These are phyloP conservation scores for Paraphaeosphaeria minitans DNA, from an alignment of 2,329 filamentous ascomycete genomes.

Conservation along the genomic window DNA sequence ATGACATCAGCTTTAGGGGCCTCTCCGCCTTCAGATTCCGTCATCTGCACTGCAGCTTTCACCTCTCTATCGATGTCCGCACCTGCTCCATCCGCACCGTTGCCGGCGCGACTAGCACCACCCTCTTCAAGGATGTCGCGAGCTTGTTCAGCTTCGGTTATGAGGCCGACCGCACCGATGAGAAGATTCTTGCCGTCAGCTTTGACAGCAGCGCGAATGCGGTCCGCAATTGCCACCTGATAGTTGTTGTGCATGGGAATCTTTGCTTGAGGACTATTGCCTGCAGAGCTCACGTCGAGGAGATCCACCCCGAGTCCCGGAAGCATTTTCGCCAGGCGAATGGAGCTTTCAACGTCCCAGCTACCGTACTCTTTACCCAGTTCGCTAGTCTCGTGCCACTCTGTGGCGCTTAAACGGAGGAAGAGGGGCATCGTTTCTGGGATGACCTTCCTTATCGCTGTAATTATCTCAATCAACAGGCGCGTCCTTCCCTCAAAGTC, in stretches of 20 bases:
- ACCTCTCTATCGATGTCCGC: slow-evolving; percentile 38
- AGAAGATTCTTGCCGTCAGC: slow-evolving; percentile 48
- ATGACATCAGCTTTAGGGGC: slow-evolving; percentile 55
- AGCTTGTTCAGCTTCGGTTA: slow-evolving; percentile 60
- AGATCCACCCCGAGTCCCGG: slow-evolving; percentile 51
- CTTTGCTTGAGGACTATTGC: slow-evolving; percentile 52
- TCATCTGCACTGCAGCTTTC: slow-evolving; percentile 40
- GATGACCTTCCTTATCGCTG: slow-evolving; percentile 42
- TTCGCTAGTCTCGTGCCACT: slow-evolving; percentile 45
- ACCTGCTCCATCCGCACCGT: slow-evolving; percentile 27
- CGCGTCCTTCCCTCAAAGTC: slow-evolving; percentile 47
- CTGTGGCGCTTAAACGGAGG: slow-evolving; percentile 43
- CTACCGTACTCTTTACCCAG: slow-evolving; percentile 35
- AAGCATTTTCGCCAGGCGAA: slow-evolving; percentile 48
- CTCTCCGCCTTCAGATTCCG: slow-evolving; percentile 33
- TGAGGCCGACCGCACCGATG: slow-evolving; percentile 59
- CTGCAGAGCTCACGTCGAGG: slow-evolving; percentile 53
- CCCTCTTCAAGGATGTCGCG: slow-evolving; percentile 50
- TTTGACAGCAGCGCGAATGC: slow-evolving; percentile 50
- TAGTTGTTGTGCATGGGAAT: slow-evolving; percentile 54
- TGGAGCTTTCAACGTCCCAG: slow-evolving; percentile 50
- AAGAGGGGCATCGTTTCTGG: slow-evolving; percentile 44
- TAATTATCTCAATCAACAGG: slow-evolving; percentile 49
- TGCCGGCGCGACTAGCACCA: slow-evolving; percentile 18
- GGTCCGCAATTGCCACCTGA: slow-evolving; percentile 55